Evolutionary conservation across 345 rosid species (phyloP).

Genomic region (Rhodamnia argentea): DNA sequence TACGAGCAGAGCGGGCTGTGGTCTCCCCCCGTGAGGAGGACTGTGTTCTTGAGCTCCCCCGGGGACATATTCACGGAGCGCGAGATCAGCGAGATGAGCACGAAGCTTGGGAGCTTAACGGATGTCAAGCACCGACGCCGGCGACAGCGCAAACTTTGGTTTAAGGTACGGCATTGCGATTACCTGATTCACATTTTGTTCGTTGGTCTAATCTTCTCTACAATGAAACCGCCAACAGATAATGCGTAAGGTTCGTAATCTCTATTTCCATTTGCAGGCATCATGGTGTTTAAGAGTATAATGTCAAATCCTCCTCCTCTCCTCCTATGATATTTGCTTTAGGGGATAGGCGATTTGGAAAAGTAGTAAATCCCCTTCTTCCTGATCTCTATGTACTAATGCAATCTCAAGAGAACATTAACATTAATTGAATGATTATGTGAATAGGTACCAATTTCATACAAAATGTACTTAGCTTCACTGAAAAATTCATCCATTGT

Average conservation of each 20-base stretch:
- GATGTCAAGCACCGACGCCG: slow-evolving; percentile 11
- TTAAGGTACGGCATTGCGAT: background rate
- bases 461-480: background rate
- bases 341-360: background rate
- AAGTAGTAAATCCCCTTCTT: background rate
- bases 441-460: background rate
- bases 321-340: background rate
- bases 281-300: background rate
- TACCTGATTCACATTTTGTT: background rate
- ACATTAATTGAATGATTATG: background rate
- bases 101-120: slow-evolving; percentile 23
- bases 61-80: slow-evolving; percentile 39
- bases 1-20: slow-evolving; percentile 28
- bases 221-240: background rate
- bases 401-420: background rate
- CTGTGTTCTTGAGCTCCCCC: slow-evolving; percentile 13
- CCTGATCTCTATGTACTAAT: background rate
- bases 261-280: background rate
- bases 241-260: background rate
- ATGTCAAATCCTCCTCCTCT: background rate
- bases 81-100: slow-evolving; percentile 52
- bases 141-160: slow-evolving; percentile 11
- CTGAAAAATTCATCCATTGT: background rate
- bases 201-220: background rate
- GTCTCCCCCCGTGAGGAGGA: slow-evolving; percentile 24